phyloP scores from a whole-genome alignment of 352 stramenopile species.

The Blastocystis sp. region DNA sequence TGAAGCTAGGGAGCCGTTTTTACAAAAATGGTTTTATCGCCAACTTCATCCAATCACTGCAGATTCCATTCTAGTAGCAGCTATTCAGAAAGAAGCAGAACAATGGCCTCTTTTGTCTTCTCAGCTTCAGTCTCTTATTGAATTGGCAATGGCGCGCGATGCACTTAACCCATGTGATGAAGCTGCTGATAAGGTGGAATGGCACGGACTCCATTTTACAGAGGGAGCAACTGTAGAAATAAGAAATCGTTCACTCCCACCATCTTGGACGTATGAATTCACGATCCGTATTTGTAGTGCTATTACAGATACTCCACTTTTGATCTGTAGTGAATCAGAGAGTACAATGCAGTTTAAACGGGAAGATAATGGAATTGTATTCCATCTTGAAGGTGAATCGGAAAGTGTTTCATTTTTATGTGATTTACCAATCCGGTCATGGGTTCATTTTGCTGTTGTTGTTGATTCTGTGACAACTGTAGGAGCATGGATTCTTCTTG shows the following conservation, averaged over 20 bases:
- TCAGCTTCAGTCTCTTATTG: neutral
- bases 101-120: neutral
- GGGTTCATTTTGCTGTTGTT: neutral
- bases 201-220: neutral
- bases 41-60: neutral
- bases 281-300: neutral
- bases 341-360: neutral
- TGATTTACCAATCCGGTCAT: neutral
- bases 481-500: neutral
- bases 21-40: neutral
- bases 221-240: neutral
- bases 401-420: neutral
- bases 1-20: neutral
- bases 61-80: neutral
- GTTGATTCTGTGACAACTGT: neutral
- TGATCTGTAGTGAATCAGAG: neutral
- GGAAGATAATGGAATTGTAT: neutral
- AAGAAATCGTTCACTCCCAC: neutral
- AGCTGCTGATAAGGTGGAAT: neutral
- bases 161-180: neutral
- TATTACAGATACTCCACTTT: neutral
- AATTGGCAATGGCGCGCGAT: neutral
- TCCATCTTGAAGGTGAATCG: neutral
- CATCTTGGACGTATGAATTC: slow-evolving; percentile 1
- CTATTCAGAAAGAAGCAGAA: neutral